Evolutionary conservation across 345 rosid genomes (phyloP), one percentile per base, ranked within the genome.

Genomic region (Salix dunnii): DNA sequence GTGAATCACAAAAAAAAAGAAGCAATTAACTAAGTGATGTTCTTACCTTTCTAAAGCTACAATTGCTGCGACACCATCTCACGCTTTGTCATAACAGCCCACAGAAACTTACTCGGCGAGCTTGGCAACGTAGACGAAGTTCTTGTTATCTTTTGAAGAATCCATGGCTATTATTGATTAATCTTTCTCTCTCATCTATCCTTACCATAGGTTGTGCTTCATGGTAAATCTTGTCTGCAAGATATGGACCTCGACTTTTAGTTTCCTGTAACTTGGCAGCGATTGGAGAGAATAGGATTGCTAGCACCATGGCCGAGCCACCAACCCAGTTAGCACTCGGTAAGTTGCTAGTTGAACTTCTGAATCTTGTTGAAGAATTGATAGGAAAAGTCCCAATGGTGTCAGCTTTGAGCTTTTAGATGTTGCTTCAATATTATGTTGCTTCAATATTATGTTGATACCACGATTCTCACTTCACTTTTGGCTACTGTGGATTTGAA

Each of bases 131-230:
- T n/a, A n/a, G n/a, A n/a, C n/a, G n/a, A n/a, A n/a, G n/a, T n/a
- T n/a, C n/a, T n/a, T n/a, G n/a, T n/a, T n/a, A n/a, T n/a, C n/a
- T n/a, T n/a, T n/a, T n/a, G n/a, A n/a, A n/a, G n/a, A n/a, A n/a
- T n/a, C n/a, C n/a, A n/a, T n/a, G n/a, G n/a, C n/a, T n/a, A n/a
- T n/a, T n/a, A n/a, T n/a, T n/a, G n/a, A n/a, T n/a, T n/a, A n/a
- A n/a, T n/a, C n/a, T n/a, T n/a, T n/a, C n/a, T 79, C 96, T 85
- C 70, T 91, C 91, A 7, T 90, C 97, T 23, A 90, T 91, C 97
- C 76, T 84, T 6, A 91, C 97, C 21, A 71, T 78, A 38, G 99
- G 98, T 76, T 82, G 86, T 36, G 94, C 90, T 23, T 87, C 92
- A n/a, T 38, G 74, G 6, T 35, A 35, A 43, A 76, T 75, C 84